phyloP scores from a whole-genome alignment of 192 early-diverging fungal genomes.

The Tieghemiomyces parasiticus region DNA sequence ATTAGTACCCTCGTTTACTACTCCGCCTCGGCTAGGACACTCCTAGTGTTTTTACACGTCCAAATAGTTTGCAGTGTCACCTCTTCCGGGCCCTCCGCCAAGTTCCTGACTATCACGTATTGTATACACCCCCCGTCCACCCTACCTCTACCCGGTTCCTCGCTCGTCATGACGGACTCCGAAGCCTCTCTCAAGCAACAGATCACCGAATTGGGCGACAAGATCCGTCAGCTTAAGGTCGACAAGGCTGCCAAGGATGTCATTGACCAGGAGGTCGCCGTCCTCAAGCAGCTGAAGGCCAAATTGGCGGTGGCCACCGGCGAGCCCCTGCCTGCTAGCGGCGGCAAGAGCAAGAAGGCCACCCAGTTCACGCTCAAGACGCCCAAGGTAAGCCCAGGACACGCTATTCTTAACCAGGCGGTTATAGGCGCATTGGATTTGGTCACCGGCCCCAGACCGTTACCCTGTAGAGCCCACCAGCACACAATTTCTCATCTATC shows the following conservation, averaged over 20 bases:
- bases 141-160: background rate
- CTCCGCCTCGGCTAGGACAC: background rate
- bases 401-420: no score
- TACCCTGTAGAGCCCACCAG: no score
- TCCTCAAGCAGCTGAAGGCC: constrained; percentile 43
- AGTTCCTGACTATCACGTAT: background rate
- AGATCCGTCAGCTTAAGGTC: constrained; percentile 43
- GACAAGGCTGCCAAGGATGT: constrained; percentile 36
- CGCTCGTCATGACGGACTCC: background rate
- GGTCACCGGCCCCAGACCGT: no score
- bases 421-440: no score
- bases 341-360: constrained; percentile 22
- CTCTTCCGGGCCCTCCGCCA: background rate
- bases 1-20: background rate
- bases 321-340: constrained; percentile 16
- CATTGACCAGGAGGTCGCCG: constrained; percentile 40
- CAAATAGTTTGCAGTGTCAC: background rate
- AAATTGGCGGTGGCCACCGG: constrained; percentile 29
- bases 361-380: constrained; percentile 55
- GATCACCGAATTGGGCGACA: constrained; percentile 42
- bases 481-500: no score
- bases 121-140: background rate
- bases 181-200: constrained; percentile 16
- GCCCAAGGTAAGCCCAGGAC: no score
- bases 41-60: background rate